Evolutionary conservation across 768 basidiomycete species (phyloP), one percentile per base, ranked within the genome.

Genomic region (Boletus edulis): DNA sequence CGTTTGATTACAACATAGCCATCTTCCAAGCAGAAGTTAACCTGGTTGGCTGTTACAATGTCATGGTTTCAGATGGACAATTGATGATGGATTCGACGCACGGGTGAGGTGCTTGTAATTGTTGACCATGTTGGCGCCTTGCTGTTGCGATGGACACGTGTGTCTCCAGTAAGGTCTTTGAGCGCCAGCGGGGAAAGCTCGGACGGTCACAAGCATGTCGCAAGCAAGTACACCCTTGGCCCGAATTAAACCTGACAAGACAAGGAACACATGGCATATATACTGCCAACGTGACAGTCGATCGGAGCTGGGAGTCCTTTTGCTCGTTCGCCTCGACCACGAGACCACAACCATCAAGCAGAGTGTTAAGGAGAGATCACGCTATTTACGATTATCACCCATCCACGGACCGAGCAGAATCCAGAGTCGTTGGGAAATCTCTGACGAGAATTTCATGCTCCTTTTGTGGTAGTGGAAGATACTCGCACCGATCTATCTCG

Each of bases 21-120:
- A 56, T 82, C 69, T 55, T 81, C 73, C 41, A 86, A 72, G 65
- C 85, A 86, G 60, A 81, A 77, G 38, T 78, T 68, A n/a, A 81
- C 74, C 56, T 85, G 78, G 47, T 76, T 13, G 15, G 22, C 47
- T 56, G 17, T 37, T 41, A 46, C 38, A 20, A 17, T 24, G 24
- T 34, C 32, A 22, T n/a, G 8, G 24, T n/a, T 38, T 48, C 49
- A 27, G 18, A 11, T 2, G 13, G 24, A 27, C 12, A 9, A 12
- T 29, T 14, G 14, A n/a, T 18, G 5, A 20, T 24, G 14, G 18
- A 39, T 20, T 47, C 17, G 13, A 47, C 45, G 13, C 22, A 58
- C 34, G 3, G 40, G 29, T 29, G 29, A 59, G 17, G 46, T 39
- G 13, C 32, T 45, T 52, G 29, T 50, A 46, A 31, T 50, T 22